Evolutionary conservation across 306 rosid genomes (phyloP).

Genomic region (Ormosia emarginata): DNA sequence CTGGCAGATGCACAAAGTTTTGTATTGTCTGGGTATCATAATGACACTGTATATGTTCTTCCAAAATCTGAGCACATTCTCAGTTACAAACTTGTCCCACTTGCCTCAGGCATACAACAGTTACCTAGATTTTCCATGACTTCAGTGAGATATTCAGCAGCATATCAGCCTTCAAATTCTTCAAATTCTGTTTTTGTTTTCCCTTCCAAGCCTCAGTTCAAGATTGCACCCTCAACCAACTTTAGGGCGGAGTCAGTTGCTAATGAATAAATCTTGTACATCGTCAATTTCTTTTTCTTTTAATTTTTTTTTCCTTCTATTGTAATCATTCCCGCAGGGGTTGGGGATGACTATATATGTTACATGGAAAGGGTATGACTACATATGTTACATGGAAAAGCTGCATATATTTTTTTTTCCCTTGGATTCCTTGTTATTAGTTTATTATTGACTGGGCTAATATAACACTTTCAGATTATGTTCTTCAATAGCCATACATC

Average conservation of each 20-base stretch:
- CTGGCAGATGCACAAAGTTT: constrained; percentile 82
- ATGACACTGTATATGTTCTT: constrained; percentile 69
- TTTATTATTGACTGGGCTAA: neutral
- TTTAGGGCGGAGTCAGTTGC: constrained; percentile 46
- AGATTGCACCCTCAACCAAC: constrained; percentile 40
- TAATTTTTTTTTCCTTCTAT: neutral
- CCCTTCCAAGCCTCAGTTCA: constrained; percentile 79
- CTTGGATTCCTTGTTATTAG: neutral
- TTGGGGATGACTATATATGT: neutral
- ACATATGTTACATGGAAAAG: constrained; percentile 8
- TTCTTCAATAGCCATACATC: neutral
- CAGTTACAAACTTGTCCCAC: constrained; percentile 88
- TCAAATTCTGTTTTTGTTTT: constrained; percentile 60
- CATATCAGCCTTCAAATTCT: constrained; percentile 62
- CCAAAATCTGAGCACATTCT: constrained; percentile 77
- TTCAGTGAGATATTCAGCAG: constrained; percentile 73
- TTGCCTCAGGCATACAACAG: constrained; percentile 74
- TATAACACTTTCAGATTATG: neutral
- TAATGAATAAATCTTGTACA: constrained; percentile 41
- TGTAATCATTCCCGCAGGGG: neutral
- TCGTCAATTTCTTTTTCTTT: neutral
- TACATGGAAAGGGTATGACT: constrained; percentile 14
- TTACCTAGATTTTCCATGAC: constrained; percentile 74
- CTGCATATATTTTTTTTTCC: neutral
- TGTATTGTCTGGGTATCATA: constrained; percentile 81